These are phyloP conservation scores for Moricandia moricandioides DNA, from an alignment of 345 rosid species.

Conservation along the genomic window DNA sequence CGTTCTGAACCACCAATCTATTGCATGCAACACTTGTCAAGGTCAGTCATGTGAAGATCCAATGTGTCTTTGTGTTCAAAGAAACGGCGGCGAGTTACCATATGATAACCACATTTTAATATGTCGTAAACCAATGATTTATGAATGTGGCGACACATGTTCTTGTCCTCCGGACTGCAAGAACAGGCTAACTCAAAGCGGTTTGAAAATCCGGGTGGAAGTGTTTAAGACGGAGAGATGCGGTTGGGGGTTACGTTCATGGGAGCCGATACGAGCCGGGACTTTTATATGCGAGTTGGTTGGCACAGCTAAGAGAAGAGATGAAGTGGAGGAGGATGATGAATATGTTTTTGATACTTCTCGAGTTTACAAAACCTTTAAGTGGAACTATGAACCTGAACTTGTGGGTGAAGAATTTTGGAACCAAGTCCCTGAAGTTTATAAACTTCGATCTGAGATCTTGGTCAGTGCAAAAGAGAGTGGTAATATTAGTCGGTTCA, in stretches of 20 bases:
- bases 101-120: constrained; percentile 21
- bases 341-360: constrained; percentile 59
- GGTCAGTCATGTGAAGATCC: neutral
- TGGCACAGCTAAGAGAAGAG: constrained; percentile 20
- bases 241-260: constrained; percentile 55
- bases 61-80: constrained; percentile 40
- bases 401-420: constrained; percentile 15
- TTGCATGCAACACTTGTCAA: neutral
- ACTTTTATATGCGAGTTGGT: constrained; percentile 51
- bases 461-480: constrained; percentile 47
- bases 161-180: constrained; percentile 36
- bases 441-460: constrained; percentile 44
- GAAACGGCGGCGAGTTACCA: constrained; percentile 34
- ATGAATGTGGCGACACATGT: constrained; percentile 49
- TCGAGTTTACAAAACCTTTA: constrained; percentile 14
- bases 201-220: constrained; percentile 42
- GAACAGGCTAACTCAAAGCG: constrained; percentile 39
- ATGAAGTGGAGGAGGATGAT: constrained; percentile 11
- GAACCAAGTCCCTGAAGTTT: constrained; percentile 24
- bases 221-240: constrained; percentile 40
- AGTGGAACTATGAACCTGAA: constrained; percentile 27
- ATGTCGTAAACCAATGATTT: constrained; percentile 27
- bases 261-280: constrained; percentile 41
- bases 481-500: constrained; percentile 65
- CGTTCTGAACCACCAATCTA: neutral